Base-by-base conservation (phyloP, 108 stramenopile species). In the Cyclotella cryptica region DNA sequence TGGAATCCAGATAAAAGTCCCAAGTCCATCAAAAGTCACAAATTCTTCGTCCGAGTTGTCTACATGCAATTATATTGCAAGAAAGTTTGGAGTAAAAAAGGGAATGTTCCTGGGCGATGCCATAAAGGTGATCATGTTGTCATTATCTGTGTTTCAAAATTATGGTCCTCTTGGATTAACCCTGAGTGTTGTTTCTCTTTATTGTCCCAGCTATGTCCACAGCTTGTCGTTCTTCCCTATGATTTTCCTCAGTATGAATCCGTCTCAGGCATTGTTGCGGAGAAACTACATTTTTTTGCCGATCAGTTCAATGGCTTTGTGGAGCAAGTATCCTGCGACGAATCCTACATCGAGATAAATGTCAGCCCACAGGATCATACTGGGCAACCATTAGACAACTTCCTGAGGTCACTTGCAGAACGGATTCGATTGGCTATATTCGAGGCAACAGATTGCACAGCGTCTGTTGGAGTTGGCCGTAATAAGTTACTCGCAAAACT, bases 31-130 rank as follows among this genome's bases (percentile, higher is more conserved):
- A 51, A 45, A 46, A n/a, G 69, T 27, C 13, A 83, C 80, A 49
- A 87, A 90, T 15, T 95, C 93, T 10, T 88, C 82, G 24, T 89
- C 88, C 43, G 97, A 98, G 78, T 87, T 97, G 42, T 95, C 96
- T 6, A 97, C 96, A 14, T 98, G 97, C 81, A 98, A 96, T 83
- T 98, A 98, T 77, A 81, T 90, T 58, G 97, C 98, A 35, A 75
- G 98, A 24, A 88, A 89, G 18, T 88, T 85, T 78, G 98, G 98
- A 12, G 80, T 98, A 30, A 84, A 79, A 61, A 96, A 96, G 47
- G 96, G 98, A 58, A 98, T 97, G 97, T 97, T 94, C 75, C 76
- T 98, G 40, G 90, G 91, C 41, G 81, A 86, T 57, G 96, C 98
- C 15, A 94, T 89, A 18, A 68, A 68, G 67, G 67, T 68, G 30